phyloP scores from a whole-genome alignment of 805 yeast species.

The Yamadazyma scolyti region DNA sequence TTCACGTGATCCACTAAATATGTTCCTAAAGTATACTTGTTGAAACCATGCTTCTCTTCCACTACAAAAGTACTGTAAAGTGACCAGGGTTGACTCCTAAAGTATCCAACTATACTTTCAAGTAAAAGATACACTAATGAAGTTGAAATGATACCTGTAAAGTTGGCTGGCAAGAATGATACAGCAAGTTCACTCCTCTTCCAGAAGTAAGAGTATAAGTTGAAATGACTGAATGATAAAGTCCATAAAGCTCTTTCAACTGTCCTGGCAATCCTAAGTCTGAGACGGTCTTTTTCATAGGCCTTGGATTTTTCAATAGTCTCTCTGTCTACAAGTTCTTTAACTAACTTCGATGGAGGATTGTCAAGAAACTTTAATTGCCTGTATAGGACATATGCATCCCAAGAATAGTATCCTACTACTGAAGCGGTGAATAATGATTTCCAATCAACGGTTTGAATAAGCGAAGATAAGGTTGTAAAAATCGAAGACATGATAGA shows the following conservation, averaged over 20 bases:
- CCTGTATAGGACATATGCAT: constrained; percentile 1
- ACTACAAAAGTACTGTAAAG: too few relatives aligned
- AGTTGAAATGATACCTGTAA: background rate
- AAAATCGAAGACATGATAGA: too few relatives aligned
- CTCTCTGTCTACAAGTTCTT: background rate
- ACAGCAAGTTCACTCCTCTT: background rate
- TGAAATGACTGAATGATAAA: too few relatives aligned
- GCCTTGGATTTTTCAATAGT: constrained; percentile 1
- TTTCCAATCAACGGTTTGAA: constrained; percentile 1
- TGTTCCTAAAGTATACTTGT: constrained; percentile 1
- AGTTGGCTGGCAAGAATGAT: background rate
- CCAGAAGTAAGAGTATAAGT: background rate
- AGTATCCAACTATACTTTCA: background rate
- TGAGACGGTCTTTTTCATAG: background rate
- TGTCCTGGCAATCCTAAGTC: background rate
- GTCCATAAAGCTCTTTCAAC: too few relatives aligned
- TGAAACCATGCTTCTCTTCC: constrained; percentile 4
- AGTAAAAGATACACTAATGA: constrained; percentile 1
- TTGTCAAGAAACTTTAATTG: constrained; percentile 1
- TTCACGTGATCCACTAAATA: too few relatives aligned
- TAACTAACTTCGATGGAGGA: background rate
- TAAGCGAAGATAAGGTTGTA: too few relatives aligned
- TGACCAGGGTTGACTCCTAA: background rate
- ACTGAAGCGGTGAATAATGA: background rate
- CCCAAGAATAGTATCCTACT: background rate